A percentile compares a stretch with the other conserved stretches of the same genome.
These are phyloP conservation scores for Pyrenula massariospora DNA, from an alignment of 495 filamentous ascomycete species.

Conservation along the genomic window DNA sequence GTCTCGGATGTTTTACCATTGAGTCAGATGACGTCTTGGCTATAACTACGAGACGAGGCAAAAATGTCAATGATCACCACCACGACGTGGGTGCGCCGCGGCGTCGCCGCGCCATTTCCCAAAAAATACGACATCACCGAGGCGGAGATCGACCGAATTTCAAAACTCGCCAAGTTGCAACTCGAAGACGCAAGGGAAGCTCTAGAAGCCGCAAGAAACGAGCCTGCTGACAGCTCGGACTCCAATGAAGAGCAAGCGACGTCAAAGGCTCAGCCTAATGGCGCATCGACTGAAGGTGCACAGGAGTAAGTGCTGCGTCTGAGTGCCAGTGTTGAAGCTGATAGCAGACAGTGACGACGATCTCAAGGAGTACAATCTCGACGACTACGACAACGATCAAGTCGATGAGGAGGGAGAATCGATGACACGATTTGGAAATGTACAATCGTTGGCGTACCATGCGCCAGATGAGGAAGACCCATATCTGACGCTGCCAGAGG, in stretches of 20 bases:
- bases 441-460: constrained; percentile 87
- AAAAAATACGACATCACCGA: constrained; percentile 86
- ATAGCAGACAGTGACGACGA: constrained; percentile 60
- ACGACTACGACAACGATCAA: constrained; percentile 83
- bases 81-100: constrained; percentile 85
- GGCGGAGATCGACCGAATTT: constrained; percentile 83
- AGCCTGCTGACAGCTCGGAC: constrained; percentile 20
- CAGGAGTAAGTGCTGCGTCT: constrained; percentile 10
- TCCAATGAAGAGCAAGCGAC: constrained; percentile 7
- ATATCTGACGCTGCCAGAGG: constrained; percentile 77
- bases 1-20: too few species aligned
- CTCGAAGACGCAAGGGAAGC: constrained; percentile 87
- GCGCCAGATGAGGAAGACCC: constrained; percentile 86
- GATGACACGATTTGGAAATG: constrained; percentile 90
- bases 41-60: too few species aligned
- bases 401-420: constrained; percentile 52
- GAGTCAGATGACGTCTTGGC: too few species aligned
- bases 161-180: constrained; percentile 75
- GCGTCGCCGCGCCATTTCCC: constrained; percentile 85
- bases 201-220: constrained; percentile 52
- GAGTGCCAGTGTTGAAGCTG: not conserved
- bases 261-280: constrained; percentile 13
- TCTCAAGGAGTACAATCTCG: constrained; percentile 88
- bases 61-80: constrained; percentile 90
- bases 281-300: constrained; percentile 18